These are phyloP conservation scores for Lecanosticta acicola DNA, from an alignment of 2,329 filamentous ascomycete species.

Conservation along the genomic window DNA sequence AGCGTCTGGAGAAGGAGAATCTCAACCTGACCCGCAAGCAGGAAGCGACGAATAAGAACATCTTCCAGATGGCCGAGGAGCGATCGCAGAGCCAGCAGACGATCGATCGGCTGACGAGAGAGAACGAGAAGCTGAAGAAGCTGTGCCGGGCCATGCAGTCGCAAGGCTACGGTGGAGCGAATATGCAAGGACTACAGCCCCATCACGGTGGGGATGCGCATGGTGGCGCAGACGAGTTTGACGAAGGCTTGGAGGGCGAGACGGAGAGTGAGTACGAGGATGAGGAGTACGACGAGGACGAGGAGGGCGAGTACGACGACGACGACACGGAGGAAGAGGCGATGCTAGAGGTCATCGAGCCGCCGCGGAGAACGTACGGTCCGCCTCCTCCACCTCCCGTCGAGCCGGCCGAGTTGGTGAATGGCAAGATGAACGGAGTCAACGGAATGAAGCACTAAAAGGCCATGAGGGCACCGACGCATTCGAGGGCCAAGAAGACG, in stretches of 20 bases:
- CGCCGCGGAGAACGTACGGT: constrained; percentile 35
- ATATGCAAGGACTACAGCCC: neutral
- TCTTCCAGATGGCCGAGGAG: constrained; percentile 95
- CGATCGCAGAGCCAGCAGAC: constrained; percentile 69
- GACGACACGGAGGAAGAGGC: constrained; percentile 55
- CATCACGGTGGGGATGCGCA: constrained; percentile 11
- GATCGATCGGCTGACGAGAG: constrained; percentile 72
- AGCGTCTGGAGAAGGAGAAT: constrained; percentile 94
- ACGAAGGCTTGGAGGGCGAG: constrained; percentile 40
- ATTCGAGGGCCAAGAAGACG: no score
- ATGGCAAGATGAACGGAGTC: constrained; percentile 23
- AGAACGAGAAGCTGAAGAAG: constrained; percentile 85
- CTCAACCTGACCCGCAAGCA: constrained; percentile 86
- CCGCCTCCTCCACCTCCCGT: constrained; percentile 46
- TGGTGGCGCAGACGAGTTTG: constrained; percentile 22
- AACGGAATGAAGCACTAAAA: constrained; percentile 28
- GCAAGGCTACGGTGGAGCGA: constrained; percentile 64
- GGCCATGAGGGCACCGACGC: constrained; percentile 7
- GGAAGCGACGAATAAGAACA: constrained; percentile 87
- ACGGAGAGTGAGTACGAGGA: constrained; percentile 63
- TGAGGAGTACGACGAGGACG: constrained; percentile 61
- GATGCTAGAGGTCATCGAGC: constrained; percentile 26
- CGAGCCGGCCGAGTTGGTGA: constrained; percentile 17
- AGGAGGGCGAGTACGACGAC: constrained; percentile 58
- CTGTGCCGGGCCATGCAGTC: constrained; percentile 96